Evolutionary conservation across 441 rosid species (phyloP).

Genomic region (Gossypium schwendimanii): DNA sequence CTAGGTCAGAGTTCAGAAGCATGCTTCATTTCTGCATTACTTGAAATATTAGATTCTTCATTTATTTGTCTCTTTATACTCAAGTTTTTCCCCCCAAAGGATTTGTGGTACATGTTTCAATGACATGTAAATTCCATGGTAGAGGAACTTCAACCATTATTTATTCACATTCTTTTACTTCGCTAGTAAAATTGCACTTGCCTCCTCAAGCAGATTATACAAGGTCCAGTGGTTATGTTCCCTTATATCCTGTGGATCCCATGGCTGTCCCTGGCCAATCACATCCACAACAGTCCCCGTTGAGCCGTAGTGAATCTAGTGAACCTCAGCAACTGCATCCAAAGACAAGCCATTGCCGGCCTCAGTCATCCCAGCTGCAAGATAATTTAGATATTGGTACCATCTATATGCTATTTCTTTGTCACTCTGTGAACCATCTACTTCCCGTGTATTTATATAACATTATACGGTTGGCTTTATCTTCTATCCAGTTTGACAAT

Average conservation of each 20-base stretch:
- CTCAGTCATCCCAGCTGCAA: conserved; percentile 17
- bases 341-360: conserved; percentile 14
- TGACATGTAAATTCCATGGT: background rate
- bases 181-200: background rate
- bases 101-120: background rate
- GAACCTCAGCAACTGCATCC: conserved; percentile 3
- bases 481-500: background rate
- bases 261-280: conserved; percentile 8
- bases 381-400: conserved; percentile 19
- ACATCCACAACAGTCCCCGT: conserved; percentile 13
- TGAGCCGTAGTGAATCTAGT: conserved; percentile 11
- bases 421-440: background rate
- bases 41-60: background rate
- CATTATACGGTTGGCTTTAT: background rate
- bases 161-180: background rate
- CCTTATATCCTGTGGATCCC: conserved; percentile 20
- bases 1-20: conserved; percentile 5
- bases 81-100: background rate
- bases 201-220: conserved; percentile 13
- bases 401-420: conserved; percentile 10
- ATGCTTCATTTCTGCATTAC: background rate
- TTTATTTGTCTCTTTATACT: background rate
- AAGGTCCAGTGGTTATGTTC: conserved; percentile 11
- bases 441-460: background rate
- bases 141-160: background rate